Percentiles rank a stretch among this genome's conserved stretches.
Conservation (phyloP, 1,284 basidiomycete genomes). For the Ceratobasidium sp. region DNA sequence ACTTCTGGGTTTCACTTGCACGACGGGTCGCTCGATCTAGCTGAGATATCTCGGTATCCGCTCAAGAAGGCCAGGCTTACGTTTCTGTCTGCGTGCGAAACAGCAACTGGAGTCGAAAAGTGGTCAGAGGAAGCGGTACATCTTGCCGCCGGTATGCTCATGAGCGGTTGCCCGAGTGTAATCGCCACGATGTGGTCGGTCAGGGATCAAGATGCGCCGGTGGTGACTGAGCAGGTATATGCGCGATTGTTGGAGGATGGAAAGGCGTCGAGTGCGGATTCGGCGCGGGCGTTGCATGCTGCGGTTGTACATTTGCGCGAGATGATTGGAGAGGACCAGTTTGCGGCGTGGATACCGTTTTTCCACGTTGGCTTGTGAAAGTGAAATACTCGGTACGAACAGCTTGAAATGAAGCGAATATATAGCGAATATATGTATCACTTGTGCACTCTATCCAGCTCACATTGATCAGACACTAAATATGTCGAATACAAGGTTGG, state of each 20-base stretch:
- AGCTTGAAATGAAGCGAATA: no score
- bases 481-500: no score
- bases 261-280: background rate
- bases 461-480: no score
- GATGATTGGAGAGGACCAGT: background rate
- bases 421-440: no score
- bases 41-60: background rate
- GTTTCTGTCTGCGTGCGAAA: conserved; percentile 28
- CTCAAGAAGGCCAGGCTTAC: conserved; percentile 5
- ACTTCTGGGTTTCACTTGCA: background rate
- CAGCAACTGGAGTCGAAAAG: conserved; percentile 4
- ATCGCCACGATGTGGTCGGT: conserved; percentile 34
- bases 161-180: background rate
- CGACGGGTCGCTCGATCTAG: background rate
- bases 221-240: conserved; percentile 18
- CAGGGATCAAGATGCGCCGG: conserved; percentile 19
- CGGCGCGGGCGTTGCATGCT: background rate
- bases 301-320: background rate
- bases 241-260: background rate
- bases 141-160: conserved; percentile 29
- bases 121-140: conserved; percentile 27
- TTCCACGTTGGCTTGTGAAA: conserved; percentile 4
- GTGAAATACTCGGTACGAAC: background rate
- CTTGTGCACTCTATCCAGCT: no score
- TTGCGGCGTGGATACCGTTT: conserved; percentile 1